Evolutionary conservation across 163 green algal genomes (phyloP).

Genomic region (Chlorella variabilis): DNA sequence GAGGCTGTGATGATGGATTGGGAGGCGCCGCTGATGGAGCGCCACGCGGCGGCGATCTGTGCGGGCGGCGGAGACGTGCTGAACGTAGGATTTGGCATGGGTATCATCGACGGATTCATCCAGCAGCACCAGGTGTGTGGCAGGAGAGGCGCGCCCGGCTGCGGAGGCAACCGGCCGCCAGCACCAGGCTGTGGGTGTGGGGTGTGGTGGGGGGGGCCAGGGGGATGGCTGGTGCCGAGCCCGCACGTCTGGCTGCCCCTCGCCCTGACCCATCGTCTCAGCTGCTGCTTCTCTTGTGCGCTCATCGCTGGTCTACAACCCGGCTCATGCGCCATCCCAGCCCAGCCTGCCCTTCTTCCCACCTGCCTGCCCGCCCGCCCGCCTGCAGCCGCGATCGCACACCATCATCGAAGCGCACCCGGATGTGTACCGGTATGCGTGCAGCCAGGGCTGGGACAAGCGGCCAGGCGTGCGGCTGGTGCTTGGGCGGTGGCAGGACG

Average conservation of each 20-base stretch:
- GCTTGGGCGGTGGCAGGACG: conserved; percentile 90
- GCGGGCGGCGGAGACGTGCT: conserved; percentile 75
- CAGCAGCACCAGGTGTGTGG: conserved; percentile 51
- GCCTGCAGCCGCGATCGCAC: conserved; percentile 66
- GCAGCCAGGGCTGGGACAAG: conserved; percentile 78
- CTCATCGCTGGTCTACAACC: no score
- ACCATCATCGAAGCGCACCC: conserved; percentile 97
- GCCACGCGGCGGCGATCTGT: conserved; percentile 77
- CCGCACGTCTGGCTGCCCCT: no score
- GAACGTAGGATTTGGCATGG: conserved; percentile 97
- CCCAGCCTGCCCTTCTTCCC: no score
- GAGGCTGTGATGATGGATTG: conserved; percentile 98
- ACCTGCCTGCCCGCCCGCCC: no score
- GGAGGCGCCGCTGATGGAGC: conserved; percentile 84
- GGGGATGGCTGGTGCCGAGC: no score
- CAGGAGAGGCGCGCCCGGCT: no score
- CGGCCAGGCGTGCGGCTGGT: conserved; percentile 83
- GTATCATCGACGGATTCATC: conserved; percentile 91
- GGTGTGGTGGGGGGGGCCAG: no score
- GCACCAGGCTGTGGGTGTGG: no score
- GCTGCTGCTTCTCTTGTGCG: no score
- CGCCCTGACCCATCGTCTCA: no score
- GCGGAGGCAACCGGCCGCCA: no score
- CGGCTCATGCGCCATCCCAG: no score
- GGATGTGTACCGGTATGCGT: conserved; percentile 85